A percentile compares a stretch with the other conserved stretches of the same genome.
Conservation (phyloP, 148 eudicot species). For the Limonium bicolor region DNA sequence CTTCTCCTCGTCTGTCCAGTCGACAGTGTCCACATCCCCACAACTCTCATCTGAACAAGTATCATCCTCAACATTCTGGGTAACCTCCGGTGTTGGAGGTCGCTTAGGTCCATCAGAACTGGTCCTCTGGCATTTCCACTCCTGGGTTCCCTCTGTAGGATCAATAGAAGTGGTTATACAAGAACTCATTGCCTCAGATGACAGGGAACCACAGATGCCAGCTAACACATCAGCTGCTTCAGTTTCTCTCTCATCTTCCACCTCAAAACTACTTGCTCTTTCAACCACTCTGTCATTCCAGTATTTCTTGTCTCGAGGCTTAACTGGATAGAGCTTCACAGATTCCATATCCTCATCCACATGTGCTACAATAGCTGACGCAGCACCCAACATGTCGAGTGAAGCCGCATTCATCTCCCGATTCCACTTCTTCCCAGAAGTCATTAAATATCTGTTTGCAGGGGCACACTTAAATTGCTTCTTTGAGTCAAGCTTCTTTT, state of each 20-base stretch:
- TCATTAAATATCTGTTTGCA: conserved; percentile 35
- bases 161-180: conserved; percentile 76
- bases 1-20: conserved; percentile 89
- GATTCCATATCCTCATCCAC: conserved; percentile 29
- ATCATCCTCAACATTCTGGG: conserved; percentile 41
- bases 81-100: conserved; percentile 47
- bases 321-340: conserved; percentile 17
- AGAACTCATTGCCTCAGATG: conserved; percentile 83
- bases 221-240: conserved; percentile 89
- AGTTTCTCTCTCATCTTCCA: conserved; percentile 53
- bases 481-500: conserved; percentile 27
- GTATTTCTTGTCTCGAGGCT: conserved; percentile 13
- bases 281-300: conserved; percentile 19
- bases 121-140: conserved; percentile 23
- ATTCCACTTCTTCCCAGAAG: conserved; percentile 55
- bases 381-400: conserved; percentile 67
- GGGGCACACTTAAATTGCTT: conserved; percentile 43
- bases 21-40: conserved; percentile 47
- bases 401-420: conserved; percentile 50
- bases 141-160: conserved; percentile 37
- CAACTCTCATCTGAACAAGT: conserved; percentile 85
- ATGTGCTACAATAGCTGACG: conserved; percentile 57
- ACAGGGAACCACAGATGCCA: conserved; percentile 78
- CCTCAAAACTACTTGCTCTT: conserved; percentile 27
- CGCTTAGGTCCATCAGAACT: conserved; percentile 18